Evolutionary conservation across 1,139 yeast genomes (phyloP).

Genomic region (Kazachstania sp.): DNA sequence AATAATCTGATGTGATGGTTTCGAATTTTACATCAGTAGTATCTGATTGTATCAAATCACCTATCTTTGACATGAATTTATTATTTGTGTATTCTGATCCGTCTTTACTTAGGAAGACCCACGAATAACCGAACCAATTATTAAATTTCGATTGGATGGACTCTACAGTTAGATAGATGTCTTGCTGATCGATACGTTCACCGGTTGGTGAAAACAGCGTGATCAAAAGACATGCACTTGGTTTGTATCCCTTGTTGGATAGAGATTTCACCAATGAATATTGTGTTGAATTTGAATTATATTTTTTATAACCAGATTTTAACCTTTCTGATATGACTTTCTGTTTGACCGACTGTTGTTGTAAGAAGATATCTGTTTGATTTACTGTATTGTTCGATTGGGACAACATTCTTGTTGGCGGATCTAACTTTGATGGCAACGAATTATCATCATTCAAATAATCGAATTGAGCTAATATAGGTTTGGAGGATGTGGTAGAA

Average conservation of each 20-base stretch:
- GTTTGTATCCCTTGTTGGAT: slow-evolving; percentile 28
- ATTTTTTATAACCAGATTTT: slow-evolving; percentile 1
- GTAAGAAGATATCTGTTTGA: background rate
- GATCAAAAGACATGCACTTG: slow-evolving; percentile 63
- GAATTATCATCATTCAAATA: background rate
- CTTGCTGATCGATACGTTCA: slow-evolving; percentile 57
- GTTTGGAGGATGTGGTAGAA: no score
- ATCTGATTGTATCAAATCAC: slow-evolving; percentile 9
- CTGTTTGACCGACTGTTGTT: background rate
- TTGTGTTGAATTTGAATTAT: slow-evolving; percentile 3
- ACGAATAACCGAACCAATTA: slow-evolving; percentile 51
- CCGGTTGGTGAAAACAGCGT: slow-evolving; percentile 3
- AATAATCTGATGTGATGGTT: background rate
- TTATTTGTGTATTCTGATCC: slow-evolving; percentile 34
- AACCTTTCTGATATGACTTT: slow-evolving; percentile 1
- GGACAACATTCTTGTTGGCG: background rate
- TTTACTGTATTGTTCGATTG: background rate
- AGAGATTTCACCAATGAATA: slow-evolving; percentile 7
- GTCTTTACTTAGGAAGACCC: slow-evolving; percentile 50
- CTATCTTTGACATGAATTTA: slow-evolving; percentile 41
- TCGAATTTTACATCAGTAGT: background rate
- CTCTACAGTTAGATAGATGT: slow-evolving; percentile 50
- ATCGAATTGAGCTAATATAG: background rate
- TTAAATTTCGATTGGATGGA: slow-evolving; percentile 68
- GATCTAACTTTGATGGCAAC: background rate